phyloP scores from a whole-genome alignment of 805 yeast genomes.

The Grigorovia yakushimaensis region DNA sequence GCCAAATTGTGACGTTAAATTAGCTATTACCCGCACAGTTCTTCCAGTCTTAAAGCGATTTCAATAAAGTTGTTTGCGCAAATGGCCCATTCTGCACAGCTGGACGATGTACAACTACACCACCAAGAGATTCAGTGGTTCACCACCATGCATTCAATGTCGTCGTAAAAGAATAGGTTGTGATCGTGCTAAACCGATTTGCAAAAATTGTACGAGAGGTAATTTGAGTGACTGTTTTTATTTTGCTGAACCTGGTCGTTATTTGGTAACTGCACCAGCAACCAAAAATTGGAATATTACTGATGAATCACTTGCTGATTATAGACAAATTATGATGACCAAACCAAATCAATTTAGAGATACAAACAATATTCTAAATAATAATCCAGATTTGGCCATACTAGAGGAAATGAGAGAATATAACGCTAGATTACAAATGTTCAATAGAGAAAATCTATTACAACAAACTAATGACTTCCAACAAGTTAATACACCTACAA shows the following conservation, averaged over 20 bases:
- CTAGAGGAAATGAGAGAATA: conserved; percentile 25
- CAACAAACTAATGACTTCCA: conserved; percentile 5
- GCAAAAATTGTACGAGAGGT: conserved; percentile 32
- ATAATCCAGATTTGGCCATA: conserved; percentile 19
- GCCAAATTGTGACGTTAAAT: too few relatives aligned
- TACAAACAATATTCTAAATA: conserved; percentile 3
- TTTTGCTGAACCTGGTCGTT: not conserved
- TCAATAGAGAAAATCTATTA: conserved; percentile 8
- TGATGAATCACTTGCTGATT: not conserved
- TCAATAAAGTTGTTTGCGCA: too few relatives aligned
- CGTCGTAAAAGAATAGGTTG: conserved; percentile 40
- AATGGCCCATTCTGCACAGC: too few relatives aligned
- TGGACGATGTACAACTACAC: not conserved
- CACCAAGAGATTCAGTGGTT: not conserved
- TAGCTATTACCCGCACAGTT: too few relatives aligned
- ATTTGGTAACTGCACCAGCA: not conserved
- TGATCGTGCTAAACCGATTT: conserved; percentile 38
- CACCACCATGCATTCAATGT: conserved; percentile 34
- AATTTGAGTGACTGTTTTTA: conserved; percentile 10
- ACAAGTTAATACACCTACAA: conserved; percentile 1
- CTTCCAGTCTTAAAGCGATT: too few relatives aligned
- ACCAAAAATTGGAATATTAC: not conserved
- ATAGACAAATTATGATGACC: not conserved
- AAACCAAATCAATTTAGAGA: conserved; percentile 19
- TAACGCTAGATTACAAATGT: conserved; percentile 21